Evolutionary conservation across 352 stramenopile species (phyloP), one percentile per base, ranked within the genome.

Genomic region (Globisporangium ultimum): DNA sequence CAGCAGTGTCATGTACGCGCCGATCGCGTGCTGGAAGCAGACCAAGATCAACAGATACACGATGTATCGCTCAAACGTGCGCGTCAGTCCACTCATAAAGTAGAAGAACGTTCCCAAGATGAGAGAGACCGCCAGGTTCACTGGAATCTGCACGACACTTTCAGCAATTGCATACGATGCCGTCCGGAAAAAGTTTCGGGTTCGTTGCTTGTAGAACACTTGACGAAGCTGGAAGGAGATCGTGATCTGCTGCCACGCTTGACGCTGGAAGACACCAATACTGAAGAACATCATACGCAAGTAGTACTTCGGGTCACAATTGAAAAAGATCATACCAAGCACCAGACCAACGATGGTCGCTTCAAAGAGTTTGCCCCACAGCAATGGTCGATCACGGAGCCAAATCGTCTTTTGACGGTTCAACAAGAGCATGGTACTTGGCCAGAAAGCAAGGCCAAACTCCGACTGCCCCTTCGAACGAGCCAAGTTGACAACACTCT

Each of bases 161-260:
- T 32, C 24, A 32, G 78, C 88, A 53, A 97, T 80, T 10, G 87
- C 66, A 55, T 96, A 97, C 22, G 85, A 87, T 10, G 69, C 72
- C 12, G 89, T 89, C 3, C 85, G 79, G 63, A 95, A 97, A 58
- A 97, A 97, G 73, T 97, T 97, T 21, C 78, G 74, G 40, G 88
- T 72, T 0, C 78, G 74, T 34, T 98, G 80, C 24, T 32, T 32
- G 24, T 32, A 32, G 24, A 32, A 32, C 24, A 32, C 24, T 32
- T 32, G 24, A 32, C 24, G 24, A 5, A 32, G 24, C 24, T 32
- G 24, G 24, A 32, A 32, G 24, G 24, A 32, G 24, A 32, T 32
- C 24, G 24, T 32, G 24, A 32, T 32, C 5, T 32, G 24, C 24
- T 32, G 24, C 24, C 24, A 32, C 24, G 24, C 24, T 32, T 32